phyloP scores from a whole-genome alignment of 2,329 filamentous ascomycete genomes.

The Ceratocystis huliohia region DNA sequence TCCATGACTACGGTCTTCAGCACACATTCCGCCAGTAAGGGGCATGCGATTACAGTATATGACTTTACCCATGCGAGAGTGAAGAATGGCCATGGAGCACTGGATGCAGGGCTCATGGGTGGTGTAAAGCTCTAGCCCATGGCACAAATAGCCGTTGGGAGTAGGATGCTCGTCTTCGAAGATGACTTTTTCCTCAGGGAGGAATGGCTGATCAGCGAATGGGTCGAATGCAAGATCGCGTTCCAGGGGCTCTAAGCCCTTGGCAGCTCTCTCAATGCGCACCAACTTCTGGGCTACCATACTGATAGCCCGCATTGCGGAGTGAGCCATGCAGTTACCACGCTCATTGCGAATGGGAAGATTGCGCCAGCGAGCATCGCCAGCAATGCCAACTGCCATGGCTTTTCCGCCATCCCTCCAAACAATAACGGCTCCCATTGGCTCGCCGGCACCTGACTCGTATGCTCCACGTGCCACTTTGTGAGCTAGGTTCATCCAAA shows the following conservation, averaged over 20 bases:
- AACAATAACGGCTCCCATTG: constrained; percentile 63
- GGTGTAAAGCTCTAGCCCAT: constrained; percentile 82
- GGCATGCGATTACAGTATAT: constrained; percentile 71
- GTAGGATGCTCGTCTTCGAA: constrained; percentile 52
- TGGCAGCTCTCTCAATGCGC: constrained; percentile 38
- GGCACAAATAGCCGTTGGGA: constrained; percentile 80
- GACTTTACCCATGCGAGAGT: constrained; percentile 80
- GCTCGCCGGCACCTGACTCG: constrained; percentile 48
- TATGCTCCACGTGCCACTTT: constrained; percentile 49
- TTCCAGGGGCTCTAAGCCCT: constrained; percentile 27
- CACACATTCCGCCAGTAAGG: constrained; percentile 67
- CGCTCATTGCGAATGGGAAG: constrained; percentile 36
- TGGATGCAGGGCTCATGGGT: constrained; percentile 94
- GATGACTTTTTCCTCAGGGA: constrained; percentile 50
- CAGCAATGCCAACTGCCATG: constrained; percentile 58
- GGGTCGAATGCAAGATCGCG: constrained; percentile 44
- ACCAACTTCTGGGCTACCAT: constrained; percentile 63
- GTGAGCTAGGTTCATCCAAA: constrained; percentile 57
- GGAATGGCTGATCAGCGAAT: constrained; percentile 56
- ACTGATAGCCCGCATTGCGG: constrained; percentile 65
- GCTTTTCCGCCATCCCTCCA: constrained; percentile 43
- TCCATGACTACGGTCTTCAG: constrained; percentile 51
- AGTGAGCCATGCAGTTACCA: constrained; percentile 67
- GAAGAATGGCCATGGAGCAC: constrained; percentile 92
- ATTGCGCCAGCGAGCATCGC: constrained; percentile 58